Percentiles rank a stretch among this genome's conserved stretches.
Evolutionary conservation across 2,329 filamentous ascomycete genomes (phyloP).

Genomic region (Exophiala sp.): DNA sequence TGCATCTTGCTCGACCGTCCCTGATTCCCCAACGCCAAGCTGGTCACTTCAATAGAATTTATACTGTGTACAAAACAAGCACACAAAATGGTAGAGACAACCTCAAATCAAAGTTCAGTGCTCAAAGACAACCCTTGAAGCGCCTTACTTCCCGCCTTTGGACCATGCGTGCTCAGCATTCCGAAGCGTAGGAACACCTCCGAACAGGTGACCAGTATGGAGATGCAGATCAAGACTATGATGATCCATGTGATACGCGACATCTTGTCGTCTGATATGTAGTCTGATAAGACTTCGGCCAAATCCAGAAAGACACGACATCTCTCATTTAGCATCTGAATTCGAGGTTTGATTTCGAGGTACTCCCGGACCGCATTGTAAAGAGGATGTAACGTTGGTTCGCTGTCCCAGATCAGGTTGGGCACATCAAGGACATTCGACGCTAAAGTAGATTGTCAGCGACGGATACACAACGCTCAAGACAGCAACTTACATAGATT

Average conservation of each 20-base stretch:
- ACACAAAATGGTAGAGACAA: neutral
- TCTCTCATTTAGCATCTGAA: constrained; percentile 94
- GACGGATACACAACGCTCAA: neutral
- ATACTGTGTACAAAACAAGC: neutral
- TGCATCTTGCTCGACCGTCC: too few relatives aligned
- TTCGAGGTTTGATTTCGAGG: constrained; percentile 92
- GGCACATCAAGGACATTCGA: constrained; percentile 95
- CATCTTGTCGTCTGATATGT: constrained; percentile 91
- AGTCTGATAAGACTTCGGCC: constrained; percentile 89
- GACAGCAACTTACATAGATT: constrained; percentile 74
- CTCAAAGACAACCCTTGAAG: constrained; percentile 5
- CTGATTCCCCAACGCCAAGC: neutral
- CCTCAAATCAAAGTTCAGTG: constrained; percentile 12
- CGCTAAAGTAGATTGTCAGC: constrained; percentile 50
- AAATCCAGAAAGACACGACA: constrained; percentile 95
- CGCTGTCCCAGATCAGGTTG: constrained; percentile 97
- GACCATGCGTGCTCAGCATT: constrained; percentile 51
- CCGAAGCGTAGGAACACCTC: constrained; percentile 86
- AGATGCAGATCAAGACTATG: constrained; percentile 86
- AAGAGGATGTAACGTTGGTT: constrained; percentile 89
- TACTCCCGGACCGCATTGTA: constrained; percentile 95
- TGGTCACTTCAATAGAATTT: neutral
- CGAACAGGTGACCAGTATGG: constrained; percentile 83
- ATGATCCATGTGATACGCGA: constrained; percentile 90
- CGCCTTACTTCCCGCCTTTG: neutral